These are phyloP conservation scores for Saturnispora hagleri DNA, from an alignment of 805 yeast genomes.

Conservation along the genomic window DNA sequence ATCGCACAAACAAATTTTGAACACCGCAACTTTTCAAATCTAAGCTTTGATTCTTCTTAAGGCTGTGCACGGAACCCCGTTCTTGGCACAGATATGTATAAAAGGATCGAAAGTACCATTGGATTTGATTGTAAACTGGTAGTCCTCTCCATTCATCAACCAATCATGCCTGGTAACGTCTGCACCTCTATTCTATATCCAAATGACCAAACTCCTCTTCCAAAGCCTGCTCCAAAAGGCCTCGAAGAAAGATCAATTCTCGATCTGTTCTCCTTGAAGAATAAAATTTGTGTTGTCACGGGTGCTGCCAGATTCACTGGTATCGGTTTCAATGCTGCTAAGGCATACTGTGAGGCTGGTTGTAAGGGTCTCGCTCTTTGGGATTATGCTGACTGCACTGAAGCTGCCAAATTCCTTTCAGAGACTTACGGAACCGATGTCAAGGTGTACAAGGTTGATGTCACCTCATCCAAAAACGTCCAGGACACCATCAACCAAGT, in stretches of 20 bases:
- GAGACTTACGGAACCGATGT: conserved; percentile 12
- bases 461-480: conserved; percentile 26
- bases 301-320: conserved; percentile 45
- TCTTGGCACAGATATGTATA: not conserved
- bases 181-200: conserved; percentile 20
- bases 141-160: not conserved
- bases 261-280: conserved; percentile 30
- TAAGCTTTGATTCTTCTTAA: not conserved
- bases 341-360: conserved; percentile 47
- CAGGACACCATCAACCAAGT: conserved; percentile 24
- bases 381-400: conserved; percentile 14
- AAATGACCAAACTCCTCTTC: conserved; percentile 21
- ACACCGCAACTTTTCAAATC: not conserved
- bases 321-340: conserved; percentile 45
- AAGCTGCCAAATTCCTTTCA: conserved; percentile 9
- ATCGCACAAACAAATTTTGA: not conserved
- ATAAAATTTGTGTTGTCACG: conserved; percentile 36
- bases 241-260: conserved; percentile 15
- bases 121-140: not conserved
- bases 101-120: not conserved
- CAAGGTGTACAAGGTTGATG: conserved; percentile 24
- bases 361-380: conserved; percentile 33
- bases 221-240: conserved; percentile 21
- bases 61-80: conserved; percentile 2
- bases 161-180: conserved; percentile 17